These are phyloP conservation scores for Backusella tarrabulga DNA, from an alignment of 192 early-diverging fungal species.

Conservation along the genomic window DNA sequence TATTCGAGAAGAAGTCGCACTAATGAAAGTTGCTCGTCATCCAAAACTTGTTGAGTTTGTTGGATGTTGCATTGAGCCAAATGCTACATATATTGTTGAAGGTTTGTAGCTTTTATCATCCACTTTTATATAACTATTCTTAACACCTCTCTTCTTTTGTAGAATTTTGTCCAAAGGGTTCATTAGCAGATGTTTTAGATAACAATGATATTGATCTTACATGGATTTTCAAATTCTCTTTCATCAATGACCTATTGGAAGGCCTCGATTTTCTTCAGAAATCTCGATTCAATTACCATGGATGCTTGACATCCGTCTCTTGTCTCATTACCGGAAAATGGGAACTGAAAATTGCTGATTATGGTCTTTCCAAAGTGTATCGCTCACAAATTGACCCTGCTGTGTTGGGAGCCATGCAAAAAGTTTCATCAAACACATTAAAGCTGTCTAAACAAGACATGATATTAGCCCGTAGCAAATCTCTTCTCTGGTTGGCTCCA, in stretches of 20 bases:
- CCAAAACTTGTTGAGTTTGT: slow-evolving; percentile 44
- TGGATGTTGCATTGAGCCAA: slow-evolving; percentile 33
- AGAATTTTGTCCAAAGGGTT: slow-evolving; percentile 44
- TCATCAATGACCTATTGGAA: slow-evolving; percentile 42
- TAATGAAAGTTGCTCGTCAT: slow-evolving; percentile 32
- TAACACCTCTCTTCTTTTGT: background rate
- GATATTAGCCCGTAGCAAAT: background rate
- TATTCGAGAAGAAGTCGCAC: slow-evolving; percentile 12
- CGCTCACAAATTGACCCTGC: slow-evolving; percentile 15
- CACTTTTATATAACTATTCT: background rate
- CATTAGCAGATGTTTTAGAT: slow-evolving; percentile 35
- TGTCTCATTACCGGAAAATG: slow-evolving; percentile 42
- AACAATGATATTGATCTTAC: slow-evolving; percentile 42
- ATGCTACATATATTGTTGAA: slow-evolving; percentile 41
- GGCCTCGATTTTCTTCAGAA: slow-evolving; percentile 48
- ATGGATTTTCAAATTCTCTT: slow-evolving; percentile 46
- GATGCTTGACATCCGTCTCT: slow-evolving; percentile 36
- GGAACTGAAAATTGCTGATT: slow-evolving; percentile 46
- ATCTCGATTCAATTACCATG: slow-evolving; percentile 41
- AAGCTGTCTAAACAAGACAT: background rate
- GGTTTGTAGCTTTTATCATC: slow-evolving; percentile 15
- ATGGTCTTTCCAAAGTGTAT: slow-evolving; percentile 35
- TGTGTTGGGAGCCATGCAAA: background rate
- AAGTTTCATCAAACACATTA: background rate
- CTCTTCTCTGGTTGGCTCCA: slow-evolving; percentile 36